Evolutionary conservation across 1,284 basidiomycete genomes (phyloP).

Genomic region (Somion occarium): DNA sequence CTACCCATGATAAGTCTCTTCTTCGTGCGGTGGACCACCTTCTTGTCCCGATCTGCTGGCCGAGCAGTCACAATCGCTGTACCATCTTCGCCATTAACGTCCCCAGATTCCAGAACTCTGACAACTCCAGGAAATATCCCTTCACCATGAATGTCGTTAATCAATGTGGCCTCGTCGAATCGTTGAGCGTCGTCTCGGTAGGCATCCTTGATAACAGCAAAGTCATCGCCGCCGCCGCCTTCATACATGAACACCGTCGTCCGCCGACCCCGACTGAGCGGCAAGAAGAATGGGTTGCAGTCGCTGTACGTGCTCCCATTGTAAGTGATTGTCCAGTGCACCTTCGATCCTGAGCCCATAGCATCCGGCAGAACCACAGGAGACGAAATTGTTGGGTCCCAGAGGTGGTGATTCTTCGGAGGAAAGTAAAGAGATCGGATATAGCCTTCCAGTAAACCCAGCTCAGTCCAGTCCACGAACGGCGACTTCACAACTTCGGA

Average conservation of each 20-base stretch:
- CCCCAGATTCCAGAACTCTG: neutral
- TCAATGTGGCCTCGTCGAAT: slow-evolving; percentile 1
- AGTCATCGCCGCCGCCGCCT: neutral
- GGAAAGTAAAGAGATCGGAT: slow-evolving; percentile 11
- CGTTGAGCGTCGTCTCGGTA: neutral
- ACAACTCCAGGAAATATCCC: slow-evolving; percentile 11
- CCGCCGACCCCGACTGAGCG: slow-evolving; percentile 3
- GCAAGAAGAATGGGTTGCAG: neutral
- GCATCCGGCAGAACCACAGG: neutral
- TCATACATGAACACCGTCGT: slow-evolving; percentile 7
- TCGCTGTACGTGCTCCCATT: neutral
- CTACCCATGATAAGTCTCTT: slow-evolving; percentile 5
- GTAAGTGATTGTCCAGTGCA: neutral
- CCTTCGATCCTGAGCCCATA: neutral
- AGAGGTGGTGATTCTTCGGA: slow-evolving; percentile 5
- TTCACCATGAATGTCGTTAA: slow-evolving; percentile 3
- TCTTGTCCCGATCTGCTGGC: neutral
- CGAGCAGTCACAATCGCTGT: neutral
- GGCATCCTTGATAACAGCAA: slow-evolving; percentile 9
- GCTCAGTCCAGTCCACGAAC: neutral
- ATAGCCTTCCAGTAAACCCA: slow-evolving; percentile 1
- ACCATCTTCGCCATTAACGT: neutral
- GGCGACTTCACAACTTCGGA: slow-evolving; percentile 4
- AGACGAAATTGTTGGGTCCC: slow-evolving; percentile 5
- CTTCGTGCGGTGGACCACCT: neutral